A percentile compares a stretch with the other conserved stretches of the same genome.
phyloP scores from a whole-genome alignment of 352 stramenopile species.

The Phytophthora pseudosyringae region DNA sequence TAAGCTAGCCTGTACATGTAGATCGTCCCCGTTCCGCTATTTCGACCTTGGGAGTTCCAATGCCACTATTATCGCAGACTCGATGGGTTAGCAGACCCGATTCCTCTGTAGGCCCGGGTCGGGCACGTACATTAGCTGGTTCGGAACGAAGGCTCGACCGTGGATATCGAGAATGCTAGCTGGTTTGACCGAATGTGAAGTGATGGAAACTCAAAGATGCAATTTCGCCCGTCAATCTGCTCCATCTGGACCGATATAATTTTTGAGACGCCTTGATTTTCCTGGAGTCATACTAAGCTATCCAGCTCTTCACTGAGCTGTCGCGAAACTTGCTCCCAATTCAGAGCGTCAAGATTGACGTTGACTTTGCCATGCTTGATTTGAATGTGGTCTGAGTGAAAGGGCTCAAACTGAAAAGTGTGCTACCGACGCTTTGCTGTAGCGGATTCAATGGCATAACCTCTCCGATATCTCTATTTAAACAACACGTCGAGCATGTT shows the following conservation, averaged over 20 bases:
- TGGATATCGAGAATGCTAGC: not conserved
- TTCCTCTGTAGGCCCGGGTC: not conserved
- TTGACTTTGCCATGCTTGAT: not conserved
- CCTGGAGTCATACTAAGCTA: not conserved
- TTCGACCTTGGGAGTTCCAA: conserved; percentile 1
- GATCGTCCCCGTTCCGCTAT: not conserved
- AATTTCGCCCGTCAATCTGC: not conserved
- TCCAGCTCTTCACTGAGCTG: not conserved
- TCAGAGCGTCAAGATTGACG: not conserved
- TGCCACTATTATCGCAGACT: not conserved
- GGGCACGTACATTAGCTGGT: not conserved
- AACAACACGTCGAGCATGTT: too few relatives aligned
- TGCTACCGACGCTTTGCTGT: too few relatives aligned
- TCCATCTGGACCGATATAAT: conserved; percentile 1
- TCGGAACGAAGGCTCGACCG: not conserved
- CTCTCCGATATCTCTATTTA: too few relatives aligned
- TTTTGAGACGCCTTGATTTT: not conserved
- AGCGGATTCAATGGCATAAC: not conserved
- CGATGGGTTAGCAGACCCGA: not conserved
- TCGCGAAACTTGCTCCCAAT: not conserved
- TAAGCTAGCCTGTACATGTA: not conserved
- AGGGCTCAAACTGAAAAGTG: too few relatives aligned
- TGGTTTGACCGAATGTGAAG: too few relatives aligned
- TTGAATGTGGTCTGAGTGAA: too few relatives aligned
- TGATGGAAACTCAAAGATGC: not conserved